These are phyloP conservation scores for Lactifluus subvellereus DNA, from an alignment of 768 basidiomycete genomes.

Conservation along the genomic window DNA sequence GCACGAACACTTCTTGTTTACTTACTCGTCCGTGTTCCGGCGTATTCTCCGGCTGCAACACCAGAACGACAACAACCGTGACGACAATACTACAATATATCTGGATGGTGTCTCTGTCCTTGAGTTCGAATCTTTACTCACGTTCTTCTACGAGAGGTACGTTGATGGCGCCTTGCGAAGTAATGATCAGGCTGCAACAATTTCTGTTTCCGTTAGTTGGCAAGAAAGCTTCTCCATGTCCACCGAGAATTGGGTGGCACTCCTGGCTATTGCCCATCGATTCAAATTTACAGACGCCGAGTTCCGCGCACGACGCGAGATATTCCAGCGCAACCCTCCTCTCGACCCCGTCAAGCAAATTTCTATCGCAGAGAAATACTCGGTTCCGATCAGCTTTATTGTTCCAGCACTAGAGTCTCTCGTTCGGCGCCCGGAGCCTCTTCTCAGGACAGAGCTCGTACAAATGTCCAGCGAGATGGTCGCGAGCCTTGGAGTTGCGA, in stretches of 20 bases:
- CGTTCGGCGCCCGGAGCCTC: neutral
- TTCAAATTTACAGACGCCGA: slow-evolving; percentile 5
- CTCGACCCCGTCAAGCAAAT: neutral
- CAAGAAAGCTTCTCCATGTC: slow-evolving; percentile 4
- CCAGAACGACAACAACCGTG: neutral
- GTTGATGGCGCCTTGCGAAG: neutral
- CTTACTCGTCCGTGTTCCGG: neutral
- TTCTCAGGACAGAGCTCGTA: neutral
- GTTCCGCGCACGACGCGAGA: slow-evolving; percentile 5
- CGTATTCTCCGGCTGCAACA: neutral
- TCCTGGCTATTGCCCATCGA: slow-evolving; percentile 2
- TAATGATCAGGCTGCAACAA: neutral
- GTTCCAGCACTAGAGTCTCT: neutral
- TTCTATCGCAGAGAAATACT: neutral
- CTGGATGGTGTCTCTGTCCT: neutral
- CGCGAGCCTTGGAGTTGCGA: neutral
- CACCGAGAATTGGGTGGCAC: neutral
- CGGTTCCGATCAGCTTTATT: neutral
- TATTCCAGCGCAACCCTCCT: neutral
- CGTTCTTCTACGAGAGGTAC: slow-evolving; percentile 1
- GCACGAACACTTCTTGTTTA: neutral
- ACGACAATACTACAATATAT: neutral
- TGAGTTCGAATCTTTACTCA: neutral
- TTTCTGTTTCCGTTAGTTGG: neutral
- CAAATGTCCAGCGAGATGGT: neutral